Conservation (phyloP, 2,329 filamentous ascomycete species). For the Fusarium sp. region DNA sequence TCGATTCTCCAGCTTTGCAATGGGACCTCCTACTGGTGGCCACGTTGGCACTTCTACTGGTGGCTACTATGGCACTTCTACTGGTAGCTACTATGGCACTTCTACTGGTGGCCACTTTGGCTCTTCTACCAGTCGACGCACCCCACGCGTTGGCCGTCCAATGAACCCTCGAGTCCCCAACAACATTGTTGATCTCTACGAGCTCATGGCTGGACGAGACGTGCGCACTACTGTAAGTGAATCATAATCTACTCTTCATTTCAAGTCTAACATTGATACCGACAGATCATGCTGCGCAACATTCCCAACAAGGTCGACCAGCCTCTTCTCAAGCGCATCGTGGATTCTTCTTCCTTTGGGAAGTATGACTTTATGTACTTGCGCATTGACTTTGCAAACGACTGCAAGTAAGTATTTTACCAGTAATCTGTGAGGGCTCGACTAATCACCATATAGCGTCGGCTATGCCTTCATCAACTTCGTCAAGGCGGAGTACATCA, state of each 20-base stretch:
- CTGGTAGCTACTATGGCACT: background rate
- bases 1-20: conserved; percentile 9
- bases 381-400: conserved; percentile 86
- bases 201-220: conserved; percentile 67
- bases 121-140: conserved; percentile 40
- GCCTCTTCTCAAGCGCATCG: conserved; percentile 78
- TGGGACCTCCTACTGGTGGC: background rate
- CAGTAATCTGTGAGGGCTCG: background rate
- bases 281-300: conserved; percentile 90
- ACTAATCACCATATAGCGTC: conserved; percentile 68
- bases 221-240: conserved; percentile 77
- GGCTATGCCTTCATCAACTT: conserved; percentile 99
- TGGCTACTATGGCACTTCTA: background rate
- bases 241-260: background rate
- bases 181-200: conserved; percentile 66
- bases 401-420: conserved; percentile 75
- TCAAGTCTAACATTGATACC: conserved; percentile 3
- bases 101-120: conserved; percentile 26
- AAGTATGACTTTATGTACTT: conserved; percentile 96
- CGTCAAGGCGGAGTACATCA: conserved; percentile 75
- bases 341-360: conserved; percentile 82
- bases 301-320: conserved; percentile 92
- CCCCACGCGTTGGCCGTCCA: background rate
- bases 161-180: conserved; percentile 49
- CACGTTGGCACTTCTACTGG: background rate